Base-by-base conservation (phyloP, 2,329 filamentous ascomycete species). In the Claviceps paspali region DNA sequence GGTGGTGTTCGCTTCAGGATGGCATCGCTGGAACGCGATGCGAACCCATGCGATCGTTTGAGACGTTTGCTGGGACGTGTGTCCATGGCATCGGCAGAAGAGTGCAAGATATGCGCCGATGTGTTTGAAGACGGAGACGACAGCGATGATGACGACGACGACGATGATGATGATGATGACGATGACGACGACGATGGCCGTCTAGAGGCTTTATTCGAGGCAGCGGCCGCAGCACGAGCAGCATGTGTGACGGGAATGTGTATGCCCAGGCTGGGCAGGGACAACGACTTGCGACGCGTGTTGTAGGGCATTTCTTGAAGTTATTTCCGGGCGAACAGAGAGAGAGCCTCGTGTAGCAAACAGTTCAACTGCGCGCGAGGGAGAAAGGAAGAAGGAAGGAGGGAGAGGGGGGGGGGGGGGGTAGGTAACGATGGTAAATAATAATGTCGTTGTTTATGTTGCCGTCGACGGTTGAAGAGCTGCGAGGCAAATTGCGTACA, bases 241-340 rank as follows among this genome's bases (percentile, higher is more conserved):
- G 76, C 70, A 51, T 77, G 65, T 49, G 70, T 67, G 51, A 80
- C 73, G 46, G 82, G 79, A 46, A 95, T 69, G 52, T 91, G 83
- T 51, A 96, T 94, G 57, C 91, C 91, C 52, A 96, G 73, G 48
- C 86, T 92, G 42, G 85, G 82, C 53, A 96, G 69, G 44, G 87
- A 95, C 48, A 98, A 68, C 54, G 86, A 94, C 68, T 96, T 96
- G 61, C 87, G 80, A 63, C 88, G 82, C 49, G 88, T 96, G 62
- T 95, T 94, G 70, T 95, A 95, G 55, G 81, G 82, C 85, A 94
- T 94, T 43, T 48, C 45, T 42, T 17, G 44, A 7, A 4, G 15
- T 19, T 4, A 21, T 22, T 27, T 17, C 32, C 26, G 32, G 17
- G 32, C 19, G 5, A 9, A 3, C 3, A 32, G 29, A 15, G 22